Evolutionary conservation across 176 grass and related monocot species (phyloP), one percentile per base, ranked within the genome.

Genomic region (Oryza meyeriana): DNA sequence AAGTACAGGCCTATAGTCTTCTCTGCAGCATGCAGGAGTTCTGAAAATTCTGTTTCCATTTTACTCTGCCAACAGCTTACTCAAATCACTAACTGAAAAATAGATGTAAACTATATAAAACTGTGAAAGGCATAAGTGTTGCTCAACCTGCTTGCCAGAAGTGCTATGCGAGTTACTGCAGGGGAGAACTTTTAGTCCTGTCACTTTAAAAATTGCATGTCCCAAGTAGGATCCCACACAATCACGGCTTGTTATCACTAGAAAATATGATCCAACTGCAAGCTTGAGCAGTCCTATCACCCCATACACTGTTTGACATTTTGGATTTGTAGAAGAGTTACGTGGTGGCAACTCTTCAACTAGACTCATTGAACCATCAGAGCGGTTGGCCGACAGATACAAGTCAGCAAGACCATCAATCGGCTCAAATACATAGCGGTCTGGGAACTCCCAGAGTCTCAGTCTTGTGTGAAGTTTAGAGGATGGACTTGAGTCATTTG

Each of bases 251-350:
- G 87, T 93, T 83, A 99, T 79, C 69, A 95, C 89, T 63, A 99
- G 70, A 78, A 99, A 72, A 90, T 99, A 99, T 52, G 93, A 90
- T 25, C 96, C 96, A 66, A 93, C 80, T 90, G 94, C 85, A 86
- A 95, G 96, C 84, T 93, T 99, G 83, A 99, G 89, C 69, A 94
- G 83, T 78, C 96, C 96, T 69, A 99, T 76, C 76, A 99, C 75
- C 71, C 96, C 96, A 87, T 78, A 99, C 45, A 94, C 83, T 67
- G 65, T 94, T 62, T 28, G 83, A 79, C 90, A 80, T 81, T 90
- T 99, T 25, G 83, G 85, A 61, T 84, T 93, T 32, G 83, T 64
- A 61, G 61, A 76, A 13, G 81, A 12, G 31, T 84, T 81, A 71
- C 78, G 83, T 61, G 87, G 61, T 16, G 87, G 96, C 89, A 95